Evolutionary conservation across 1,284 basidiomycete genomes (phyloP).

Genomic region (Puccinia triticina): DNA sequence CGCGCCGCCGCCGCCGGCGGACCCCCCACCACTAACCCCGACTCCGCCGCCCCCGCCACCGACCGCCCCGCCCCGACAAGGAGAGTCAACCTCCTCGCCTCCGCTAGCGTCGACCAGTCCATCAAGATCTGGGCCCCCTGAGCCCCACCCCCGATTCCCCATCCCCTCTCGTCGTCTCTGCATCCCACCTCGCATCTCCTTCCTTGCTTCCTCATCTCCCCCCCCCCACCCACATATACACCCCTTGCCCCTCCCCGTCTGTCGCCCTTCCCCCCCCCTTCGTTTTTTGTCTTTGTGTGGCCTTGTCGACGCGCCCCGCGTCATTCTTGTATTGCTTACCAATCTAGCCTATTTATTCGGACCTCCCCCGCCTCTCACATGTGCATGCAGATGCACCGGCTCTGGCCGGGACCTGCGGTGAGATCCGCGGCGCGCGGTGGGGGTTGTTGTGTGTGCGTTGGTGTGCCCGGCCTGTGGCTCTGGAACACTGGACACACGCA

Average conservation of each 20-base stretch:
- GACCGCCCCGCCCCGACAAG: conserved; percentile 61
- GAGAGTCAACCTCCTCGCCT: conserved; percentile 80
- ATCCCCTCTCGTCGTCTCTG: neutral
- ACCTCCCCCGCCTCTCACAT: no score
- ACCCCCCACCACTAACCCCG: conserved; percentile 43
- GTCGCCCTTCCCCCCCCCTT: conserved; percentile 63
- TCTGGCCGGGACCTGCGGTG: no score
- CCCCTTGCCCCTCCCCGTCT: conserved; percentile 38
- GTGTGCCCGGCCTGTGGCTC: no score
- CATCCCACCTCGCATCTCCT: neutral
- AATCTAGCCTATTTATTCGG: no score
- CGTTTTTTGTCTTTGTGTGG: no score
- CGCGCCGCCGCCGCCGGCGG: conserved; percentile 64
- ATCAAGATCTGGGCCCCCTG: conserved; percentile 54
- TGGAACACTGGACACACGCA: no score
- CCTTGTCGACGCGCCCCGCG: no score
- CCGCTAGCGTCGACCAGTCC: conserved; percentile 74
- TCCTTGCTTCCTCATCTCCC: neutral
- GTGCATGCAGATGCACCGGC: no score
- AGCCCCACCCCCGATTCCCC: neutral
- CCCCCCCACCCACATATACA: conserved; percentile 27
- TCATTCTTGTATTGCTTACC: no score
- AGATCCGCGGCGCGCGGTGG: no score
- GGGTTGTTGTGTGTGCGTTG: no score
- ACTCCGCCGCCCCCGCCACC: conserved; percentile 60